Evolutionary conservation across 345 rosid genomes (phyloP).

Genomic region (Draba incana): DNA sequence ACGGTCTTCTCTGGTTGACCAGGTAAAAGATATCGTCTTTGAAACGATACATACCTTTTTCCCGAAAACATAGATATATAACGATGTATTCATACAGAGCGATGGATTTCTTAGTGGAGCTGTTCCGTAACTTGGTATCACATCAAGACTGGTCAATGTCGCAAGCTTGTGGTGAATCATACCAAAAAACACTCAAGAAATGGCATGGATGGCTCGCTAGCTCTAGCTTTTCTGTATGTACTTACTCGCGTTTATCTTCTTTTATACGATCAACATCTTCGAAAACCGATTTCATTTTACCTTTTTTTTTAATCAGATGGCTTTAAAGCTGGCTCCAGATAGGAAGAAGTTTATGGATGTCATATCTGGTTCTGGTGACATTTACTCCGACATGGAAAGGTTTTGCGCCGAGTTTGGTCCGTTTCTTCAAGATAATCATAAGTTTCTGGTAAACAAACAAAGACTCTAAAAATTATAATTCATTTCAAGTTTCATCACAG

Average conservation of each 20-base stretch:
- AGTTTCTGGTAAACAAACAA: slow-evolving; percentile 72
- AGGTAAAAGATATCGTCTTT: slow-evolving; percentile 47
- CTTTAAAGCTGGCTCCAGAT: slow-evolving; percentile 95
- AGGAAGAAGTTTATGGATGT: slow-evolving; percentile 97
- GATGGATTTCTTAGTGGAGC: slow-evolving; percentile 92
- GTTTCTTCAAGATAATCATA: slow-evolving; percentile 86
- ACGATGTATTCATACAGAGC: slow-evolving; percentile 58
- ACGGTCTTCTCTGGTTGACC: slow-evolving; percentile 97
- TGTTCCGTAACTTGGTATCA: slow-evolving; percentile 77
- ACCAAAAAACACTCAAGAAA: slow-evolving; percentile 82
- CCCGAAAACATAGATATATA: slow-evolving; percentile 1
- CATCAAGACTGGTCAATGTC: slow-evolving; percentile 94
- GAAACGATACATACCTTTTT: neutral
- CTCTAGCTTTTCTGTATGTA: slow-evolving; percentile 75
- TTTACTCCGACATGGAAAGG: slow-evolving; percentile 76
- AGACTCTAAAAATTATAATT: neutral
- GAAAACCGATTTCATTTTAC: slow-evolving; percentile 11
- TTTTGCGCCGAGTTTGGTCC: slow-evolving; percentile 79
- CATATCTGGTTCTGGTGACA: slow-evolving; percentile 75
- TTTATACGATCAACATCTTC: slow-evolving; percentile 7
- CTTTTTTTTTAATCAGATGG: slow-evolving; percentile 56
- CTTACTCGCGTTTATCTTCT: slow-evolving; percentile 27
- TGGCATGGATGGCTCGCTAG: slow-evolving; percentile 98
- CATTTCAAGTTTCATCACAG: slow-evolving; percentile 22
- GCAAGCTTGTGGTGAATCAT: slow-evolving; percentile 83